Evolutionary conservation across 768 basidiomycete species (phyloP), one percentile per base, ranked within the genome.

Genomic region (Lactarius evosmus): DNA sequence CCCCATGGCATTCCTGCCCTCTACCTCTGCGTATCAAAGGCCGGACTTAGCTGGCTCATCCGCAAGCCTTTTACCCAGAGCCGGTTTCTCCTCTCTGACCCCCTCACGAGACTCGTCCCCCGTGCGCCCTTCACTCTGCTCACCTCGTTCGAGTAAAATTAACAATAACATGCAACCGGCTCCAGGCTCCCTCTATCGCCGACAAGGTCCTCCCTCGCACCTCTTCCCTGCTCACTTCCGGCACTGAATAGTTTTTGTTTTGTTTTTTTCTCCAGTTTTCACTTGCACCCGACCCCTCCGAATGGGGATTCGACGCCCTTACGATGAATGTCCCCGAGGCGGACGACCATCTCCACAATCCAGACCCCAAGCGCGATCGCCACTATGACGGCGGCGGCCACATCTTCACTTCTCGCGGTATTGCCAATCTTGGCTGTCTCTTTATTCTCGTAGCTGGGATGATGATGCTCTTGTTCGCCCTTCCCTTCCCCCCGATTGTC

Each of bases 381-480:
- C 79, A 78, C 69, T 79, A 77, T n/a, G 84, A 88, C 71, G 51
- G 70, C 41, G 82, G 83, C 9, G 87, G 87, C 2, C 76, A 78
- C 54, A 78, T 91, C 56, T 83, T 83, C 61, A 88, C 88, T 19
- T 55, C 71, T 11, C 78, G 89, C 63, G 90, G 89, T 9, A 67
- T 89, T 50, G 78, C 78, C 3, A 92, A 92, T 69, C 77, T 87
- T 3, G 84, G 88, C 0, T 91, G 86, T 70, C 77, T 92, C 16
- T 72, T 82, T 59, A 61, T 89, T 53, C 79, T 92, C n/a, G 78
- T 73, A 4, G 60, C 74, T 0, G 79, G 77, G 3, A 75, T 78
- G 50, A 29, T 85, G n/a, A 76, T 75, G 66, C 76, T 86, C 44
- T 87, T 88, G 85, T 87, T 68, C 68, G 85, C 81, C 14, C 14